Percentiles rank a stretch among this genome's conserved stretches.
phyloP scores from a whole-genome alignment of 352 stramenopile genomes.

The Ophiocytium majus region DNA sequence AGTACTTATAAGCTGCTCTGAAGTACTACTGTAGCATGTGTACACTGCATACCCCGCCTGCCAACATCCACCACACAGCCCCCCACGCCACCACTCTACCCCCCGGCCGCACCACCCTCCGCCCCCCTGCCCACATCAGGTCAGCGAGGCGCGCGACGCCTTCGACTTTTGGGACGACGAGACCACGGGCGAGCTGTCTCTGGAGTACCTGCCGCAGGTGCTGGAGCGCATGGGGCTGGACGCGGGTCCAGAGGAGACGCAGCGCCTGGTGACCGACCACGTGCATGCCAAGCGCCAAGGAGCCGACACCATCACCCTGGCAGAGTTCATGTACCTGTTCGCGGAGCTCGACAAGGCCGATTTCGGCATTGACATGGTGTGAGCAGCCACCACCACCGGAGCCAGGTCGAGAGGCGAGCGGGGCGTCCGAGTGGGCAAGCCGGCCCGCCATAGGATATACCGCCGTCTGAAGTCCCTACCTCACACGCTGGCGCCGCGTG shows the following conservation, averaged over 20 bases:
- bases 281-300: conserved; percentile 33
- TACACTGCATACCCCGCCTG: too few species aligned
- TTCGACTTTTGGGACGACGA: conserved; percentile 45
- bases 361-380: conserved; percentile 30
- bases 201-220: conserved; percentile 38
- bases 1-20: too few species aligned
- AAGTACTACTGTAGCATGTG: too few species aligned
- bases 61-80: too few species aligned
- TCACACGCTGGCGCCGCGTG: not conserved
- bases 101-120: too few species aligned
- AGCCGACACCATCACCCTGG: conserved; percentile 33
- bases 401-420: too few species aligned
- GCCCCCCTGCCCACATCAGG: conserved; percentile 27
- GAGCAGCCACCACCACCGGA: not conserved
- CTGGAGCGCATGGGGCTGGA: conserved; percentile 33
- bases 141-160: conserved; percentile 50
- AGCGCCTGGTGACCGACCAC: conserved; percentile 32
- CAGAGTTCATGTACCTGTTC: conserved; percentile 53
- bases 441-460: too few species aligned
- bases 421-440: too few species aligned
- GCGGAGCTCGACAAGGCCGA: conserved; percentile 27
- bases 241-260: conserved; percentile 29
- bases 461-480: not conserved
- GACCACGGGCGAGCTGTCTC: conserved; percentile 27
- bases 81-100: too few species aligned